phyloP scores from a whole-genome alignment of 176 grass and related monocot species.

The Tillandsia fasciculata region DNA sequence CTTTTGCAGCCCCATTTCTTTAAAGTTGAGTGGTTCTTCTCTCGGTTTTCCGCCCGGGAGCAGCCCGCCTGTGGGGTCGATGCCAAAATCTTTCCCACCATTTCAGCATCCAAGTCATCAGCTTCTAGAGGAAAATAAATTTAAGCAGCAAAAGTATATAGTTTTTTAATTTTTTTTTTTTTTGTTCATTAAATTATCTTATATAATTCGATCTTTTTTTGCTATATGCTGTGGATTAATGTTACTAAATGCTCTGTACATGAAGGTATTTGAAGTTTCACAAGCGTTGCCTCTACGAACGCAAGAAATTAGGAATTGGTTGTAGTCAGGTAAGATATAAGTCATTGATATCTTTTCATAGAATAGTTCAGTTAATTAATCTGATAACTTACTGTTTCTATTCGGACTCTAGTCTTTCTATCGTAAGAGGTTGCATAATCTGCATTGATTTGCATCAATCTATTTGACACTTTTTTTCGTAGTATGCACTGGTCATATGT shows the following conservation, averaged over 20 bases:
- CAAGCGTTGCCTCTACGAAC: slow-evolving; percentile 65
- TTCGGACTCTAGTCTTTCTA: too few species aligned
- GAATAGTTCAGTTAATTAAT: too few species aligned
- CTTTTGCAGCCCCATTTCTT: slow-evolving; percentile 25
- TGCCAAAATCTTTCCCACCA: slow-evolving; percentile 77
- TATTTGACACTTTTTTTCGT: background rate
- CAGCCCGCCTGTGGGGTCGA: slow-evolving; percentile 72
- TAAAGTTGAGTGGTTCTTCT: slow-evolving; percentile 70
- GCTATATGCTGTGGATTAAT: background rate
- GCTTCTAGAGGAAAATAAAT: slow-evolving; percentile 89
- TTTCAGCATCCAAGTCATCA: slow-evolving; percentile 87
- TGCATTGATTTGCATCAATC: background rate
- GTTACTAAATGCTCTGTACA: slow-evolving; percentile 11
- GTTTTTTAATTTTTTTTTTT: background rate
- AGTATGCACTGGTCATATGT: too few species aligned
- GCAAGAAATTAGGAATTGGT: slow-evolving; percentile 83
- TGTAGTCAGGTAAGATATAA: slow-evolving; percentile 57
- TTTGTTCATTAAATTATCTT: background rate
- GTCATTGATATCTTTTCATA: background rate
- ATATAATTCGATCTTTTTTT: background rate
- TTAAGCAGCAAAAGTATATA: slow-evolving; percentile 91
- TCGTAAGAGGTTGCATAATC: too few species aligned
- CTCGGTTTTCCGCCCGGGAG: slow-evolving; percentile 59
- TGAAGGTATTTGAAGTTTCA: slow-evolving; percentile 97
- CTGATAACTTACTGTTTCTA: too few species aligned